These are phyloP conservation scores for Ophiocytium majus DNA, from an alignment of 352 stramenopile species.

Conservation along the genomic window DNA sequence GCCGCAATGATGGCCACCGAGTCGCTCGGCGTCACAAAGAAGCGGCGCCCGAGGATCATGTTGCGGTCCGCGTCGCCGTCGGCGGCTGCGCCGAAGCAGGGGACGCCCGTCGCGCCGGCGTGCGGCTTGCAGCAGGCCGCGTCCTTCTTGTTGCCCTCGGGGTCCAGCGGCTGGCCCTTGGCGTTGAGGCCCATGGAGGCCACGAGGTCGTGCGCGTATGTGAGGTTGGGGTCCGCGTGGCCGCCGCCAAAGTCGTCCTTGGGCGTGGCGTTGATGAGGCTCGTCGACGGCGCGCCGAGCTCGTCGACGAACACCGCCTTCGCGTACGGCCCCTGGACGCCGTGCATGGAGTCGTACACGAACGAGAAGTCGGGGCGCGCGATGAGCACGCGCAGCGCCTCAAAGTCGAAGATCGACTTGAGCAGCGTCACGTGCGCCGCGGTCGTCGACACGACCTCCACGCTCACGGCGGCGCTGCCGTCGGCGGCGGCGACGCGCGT, in stretches of 20 bases:
- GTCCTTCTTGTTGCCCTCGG: constrained; percentile 13
- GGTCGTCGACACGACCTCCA: constrained; percentile 94
- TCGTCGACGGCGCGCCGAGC: constrained; percentile 73
- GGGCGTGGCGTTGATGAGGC: constrained; percentile 84
- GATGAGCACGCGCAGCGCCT: constrained; percentile 90
- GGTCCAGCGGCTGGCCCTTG: constrained; percentile 61
- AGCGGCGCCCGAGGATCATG: constrained; percentile 98
- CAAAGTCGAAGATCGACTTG: constrained; percentile 98
- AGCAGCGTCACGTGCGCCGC: constrained; percentile 92
- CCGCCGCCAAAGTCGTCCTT: constrained; percentile 95
- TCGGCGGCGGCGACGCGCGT: constrained; percentile 61
- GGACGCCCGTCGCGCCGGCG: constrained; percentile 69
- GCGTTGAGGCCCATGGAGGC: constrained; percentile 88
- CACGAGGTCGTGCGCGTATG: constrained; percentile 91
- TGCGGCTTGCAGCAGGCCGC: constrained; percentile 34
- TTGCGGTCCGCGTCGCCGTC: constrained; percentile 99
- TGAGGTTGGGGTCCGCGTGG: constrained; percentile 99
- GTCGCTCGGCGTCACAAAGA: constrained; percentile 99
- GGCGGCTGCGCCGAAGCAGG: constrained; percentile 91
- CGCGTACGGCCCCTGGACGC: constrained; percentile 90
- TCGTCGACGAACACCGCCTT: constrained; percentile 93
- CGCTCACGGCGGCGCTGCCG: constrained; percentile 73
- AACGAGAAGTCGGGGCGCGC: constrained; percentile 94
- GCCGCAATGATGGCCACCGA: constrained; percentile 95
- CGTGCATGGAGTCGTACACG: constrained; percentile 96